A percentile compares a stretch with the other conserved stretches of the same genome.
phyloP scores from a whole-genome alignment of 345 rosid species.

The Tarenaya hassleriana region DNA sequence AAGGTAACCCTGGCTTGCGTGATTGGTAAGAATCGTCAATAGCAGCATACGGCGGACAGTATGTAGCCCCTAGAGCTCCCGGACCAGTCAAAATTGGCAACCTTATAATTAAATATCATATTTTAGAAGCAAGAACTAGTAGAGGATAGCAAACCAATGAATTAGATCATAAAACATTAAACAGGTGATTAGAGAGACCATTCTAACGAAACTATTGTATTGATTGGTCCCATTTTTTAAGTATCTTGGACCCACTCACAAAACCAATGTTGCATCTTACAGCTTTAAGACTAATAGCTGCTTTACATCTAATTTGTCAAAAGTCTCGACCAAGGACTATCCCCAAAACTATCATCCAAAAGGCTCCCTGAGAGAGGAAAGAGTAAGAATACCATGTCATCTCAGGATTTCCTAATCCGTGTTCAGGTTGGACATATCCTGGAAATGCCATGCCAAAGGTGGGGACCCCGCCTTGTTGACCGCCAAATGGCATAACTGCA shows the following conservation, averaged over 20 bases:
- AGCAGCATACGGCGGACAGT: slow-evolving; percentile 68
- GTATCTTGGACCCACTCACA: no score
- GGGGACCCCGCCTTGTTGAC: no score
- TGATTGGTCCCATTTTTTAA: no score
- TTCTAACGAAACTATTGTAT: no score
- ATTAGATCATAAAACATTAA: not conserved
- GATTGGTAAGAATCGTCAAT: slow-evolving; percentile 69
- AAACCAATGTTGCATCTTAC: slow-evolving; percentile 6
- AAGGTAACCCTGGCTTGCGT: slow-evolving; percentile 45
- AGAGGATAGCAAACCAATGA: not conserved
- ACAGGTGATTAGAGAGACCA: no score
- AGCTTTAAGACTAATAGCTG: slow-evolving; percentile 9
- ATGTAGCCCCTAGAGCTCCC: slow-evolving; percentile 69
- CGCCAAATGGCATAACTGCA: no score
- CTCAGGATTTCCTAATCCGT: no score
- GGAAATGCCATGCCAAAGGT: no score
- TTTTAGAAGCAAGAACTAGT: not conserved
- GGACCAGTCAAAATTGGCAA: slow-evolving; percentile 81
- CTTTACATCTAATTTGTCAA: not conserved
- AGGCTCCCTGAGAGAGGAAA: slow-evolving; percentile 4
- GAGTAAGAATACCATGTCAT: slow-evolving; percentile 52
- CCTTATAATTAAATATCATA: slow-evolving; percentile 41
- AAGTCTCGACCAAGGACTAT: not conserved
- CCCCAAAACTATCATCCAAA: slow-evolving; percentile 2
- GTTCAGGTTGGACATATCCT: no score